These are phyloP conservation scores for Brassica cretica DNA, from an alignment of 345 rosid species.

Conservation along the genomic window DNA sequence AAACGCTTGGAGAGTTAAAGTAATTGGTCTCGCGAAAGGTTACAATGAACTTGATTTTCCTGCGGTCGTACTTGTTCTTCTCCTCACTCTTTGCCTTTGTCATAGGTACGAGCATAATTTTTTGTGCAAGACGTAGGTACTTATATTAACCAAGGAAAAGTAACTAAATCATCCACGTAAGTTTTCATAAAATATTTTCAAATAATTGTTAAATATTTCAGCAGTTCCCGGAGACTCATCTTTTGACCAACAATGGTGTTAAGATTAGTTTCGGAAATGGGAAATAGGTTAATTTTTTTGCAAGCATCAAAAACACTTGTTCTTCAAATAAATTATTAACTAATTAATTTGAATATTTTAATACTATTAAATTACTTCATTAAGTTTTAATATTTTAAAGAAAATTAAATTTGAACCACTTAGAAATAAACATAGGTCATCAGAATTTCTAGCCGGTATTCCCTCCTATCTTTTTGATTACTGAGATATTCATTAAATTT, in stretches of 20 bases:
- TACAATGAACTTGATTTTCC: conserved; percentile 78
- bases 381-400: no score
- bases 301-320: no score
- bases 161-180: background rate
- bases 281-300: background rate
- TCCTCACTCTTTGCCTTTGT: conserved; percentile 84
- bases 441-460: background rate
- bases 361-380: background rate
- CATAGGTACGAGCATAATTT: conserved; percentile 48
- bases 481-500: background rate
- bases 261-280: background rate
- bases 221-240: background rate
- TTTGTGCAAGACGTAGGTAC: background rate
- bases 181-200: background rate
- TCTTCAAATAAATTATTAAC: no score
- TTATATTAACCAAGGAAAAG: background rate
- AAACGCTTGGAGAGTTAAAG: conserved; percentile 71
- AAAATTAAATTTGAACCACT: background rate
- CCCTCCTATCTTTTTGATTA: background rate
- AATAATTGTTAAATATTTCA: background rate
- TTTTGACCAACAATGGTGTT: no score
- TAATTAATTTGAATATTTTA: no score
- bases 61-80: conserved; percentile 79
- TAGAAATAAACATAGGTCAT: background rate
- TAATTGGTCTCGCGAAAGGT: conserved; percentile 58